Base-by-base conservation (phyloP, 2,329 filamentous ascomycete species). In the Coniosporium tulheliwenetii region DNA sequence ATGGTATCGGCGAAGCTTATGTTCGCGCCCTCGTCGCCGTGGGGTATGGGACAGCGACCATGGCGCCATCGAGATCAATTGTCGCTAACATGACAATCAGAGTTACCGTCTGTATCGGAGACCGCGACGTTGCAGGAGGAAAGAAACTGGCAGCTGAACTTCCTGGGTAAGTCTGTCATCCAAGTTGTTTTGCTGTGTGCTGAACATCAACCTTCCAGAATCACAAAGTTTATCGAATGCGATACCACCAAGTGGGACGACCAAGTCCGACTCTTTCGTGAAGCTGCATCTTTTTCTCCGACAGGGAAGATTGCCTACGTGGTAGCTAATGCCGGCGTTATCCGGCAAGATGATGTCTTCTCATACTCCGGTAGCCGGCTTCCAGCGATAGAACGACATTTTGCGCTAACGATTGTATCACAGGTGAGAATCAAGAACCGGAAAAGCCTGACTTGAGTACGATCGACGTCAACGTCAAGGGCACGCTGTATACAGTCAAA, bases 251-350 rank as follows among this genome's bases (percentile, higher is more conserved):
- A 42, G 2, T 60, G 53, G 57, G 51, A 55, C 7, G 52, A 58
- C 29, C 57, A 59, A 42, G 42, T 51, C 31, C 46, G 38, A 7
- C 45, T 59, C 8, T 58, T 60, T 30, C 38, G 45, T 13, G 46
- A 48, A 15, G 55, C 56, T 14, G 39, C 39, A 0, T 44, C 47
- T 8, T 51, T 55, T 30, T 53, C 52, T 1, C 47, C 44, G 2
- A 50, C 47, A n/a, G 48, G 48, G 2, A 51, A 48, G 33, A 48
- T 59, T 12, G 46, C 49, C 32, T 55, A 50, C 36, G 57, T 59
- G 7, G 44, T 59, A 8, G 56, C 57, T 8, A 59, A 59, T 41
- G 56, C 56, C 2, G 57, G 57, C 1, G 53, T 58, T 16, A 43
- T 50, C 37, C 51, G 47, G 5, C 34, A 43, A 5, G 57, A 60